Conservation (phyloP, 2,329 filamentous ascomycete genomes). For the Penicillium sp. region DNA sequence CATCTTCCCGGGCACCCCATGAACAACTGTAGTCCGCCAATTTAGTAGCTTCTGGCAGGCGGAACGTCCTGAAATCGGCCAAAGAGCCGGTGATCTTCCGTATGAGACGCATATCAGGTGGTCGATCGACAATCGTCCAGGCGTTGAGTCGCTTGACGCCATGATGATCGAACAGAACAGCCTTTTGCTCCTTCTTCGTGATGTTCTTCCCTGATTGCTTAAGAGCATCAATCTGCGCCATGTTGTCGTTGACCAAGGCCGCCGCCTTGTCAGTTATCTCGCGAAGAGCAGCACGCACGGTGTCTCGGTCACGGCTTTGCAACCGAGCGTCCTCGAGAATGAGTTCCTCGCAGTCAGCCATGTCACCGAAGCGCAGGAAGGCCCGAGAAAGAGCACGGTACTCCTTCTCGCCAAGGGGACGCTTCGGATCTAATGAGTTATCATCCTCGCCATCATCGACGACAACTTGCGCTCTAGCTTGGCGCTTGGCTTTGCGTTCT, state of each 20-base stretch:
- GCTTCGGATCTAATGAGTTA: slow-evolving; percentile 68
- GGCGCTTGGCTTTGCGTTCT: slow-evolving; percentile 65
- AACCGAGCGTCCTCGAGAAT: slow-evolving; percentile 83
- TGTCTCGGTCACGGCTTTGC: slow-evolving; percentile 72
- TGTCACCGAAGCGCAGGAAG: slow-evolving; percentile 83
- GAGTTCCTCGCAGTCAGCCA: slow-evolving; percentile 83
- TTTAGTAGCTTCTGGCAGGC: slow-evolving; percentile 86
- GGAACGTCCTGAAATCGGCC: slow-evolving; percentile 72
- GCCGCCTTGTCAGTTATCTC: slow-evolving; percentile 72
- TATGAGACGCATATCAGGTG: slow-evolving; percentile 79
- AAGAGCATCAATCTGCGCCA: slow-evolving; percentile 56
- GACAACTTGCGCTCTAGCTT: slow-evolving; percentile 60
- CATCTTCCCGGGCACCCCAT: slow-evolving; percentile 91
- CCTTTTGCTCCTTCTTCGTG: slow-evolving; percentile 97
- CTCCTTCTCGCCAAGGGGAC: slow-evolving; percentile 89
- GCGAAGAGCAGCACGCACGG: slow-evolving; percentile 69
- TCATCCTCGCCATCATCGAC: slow-evolving; percentile 68
- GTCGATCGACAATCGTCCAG: slow-evolving; percentile 87
- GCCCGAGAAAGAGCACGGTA: slow-evolving; percentile 86
- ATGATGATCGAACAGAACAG: slow-evolving; percentile 88
- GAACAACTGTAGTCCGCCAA: slow-evolving; percentile 83
- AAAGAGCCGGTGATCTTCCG: slow-evolving; percentile 63
- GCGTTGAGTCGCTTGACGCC: slow-evolving; percentile 94
- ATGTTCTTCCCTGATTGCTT: slow-evolving; percentile 73
- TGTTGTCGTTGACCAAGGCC: slow-evolving; percentile 68